phyloP scores from a whole-genome alignment of 164 flowering plant genomes.

The Sextonia rubra region DNA sequence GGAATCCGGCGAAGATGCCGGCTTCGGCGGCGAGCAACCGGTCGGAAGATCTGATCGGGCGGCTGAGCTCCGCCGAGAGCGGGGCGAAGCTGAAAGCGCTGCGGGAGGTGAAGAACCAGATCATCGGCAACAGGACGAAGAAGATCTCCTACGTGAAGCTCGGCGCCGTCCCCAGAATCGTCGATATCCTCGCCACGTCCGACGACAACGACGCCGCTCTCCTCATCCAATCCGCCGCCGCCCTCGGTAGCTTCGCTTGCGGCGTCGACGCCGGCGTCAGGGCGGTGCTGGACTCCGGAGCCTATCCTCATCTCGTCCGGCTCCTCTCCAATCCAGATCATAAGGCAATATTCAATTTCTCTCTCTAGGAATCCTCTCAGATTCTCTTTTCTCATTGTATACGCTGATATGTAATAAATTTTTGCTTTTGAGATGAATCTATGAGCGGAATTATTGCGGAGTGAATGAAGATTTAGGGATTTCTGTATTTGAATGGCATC shows the following conservation, averaged over 20 bases:
- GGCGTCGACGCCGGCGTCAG: constrained; percentile 79
- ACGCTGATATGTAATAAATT: neutral
- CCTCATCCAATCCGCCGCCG: constrained; percentile 76
- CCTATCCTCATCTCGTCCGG: constrained; percentile 47
- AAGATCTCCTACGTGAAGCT: constrained; percentile 79
- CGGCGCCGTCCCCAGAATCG: constrained; percentile 73
- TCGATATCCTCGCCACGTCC: constrained; percentile 33
- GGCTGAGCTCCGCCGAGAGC: constrained; percentile 36
- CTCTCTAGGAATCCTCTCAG: neutral
- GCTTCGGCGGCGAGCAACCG: constrained; percentile 30
- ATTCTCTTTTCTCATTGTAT: neutral
- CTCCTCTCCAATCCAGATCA: constrained; percentile 51
- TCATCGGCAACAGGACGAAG: constrained; percentile 93
- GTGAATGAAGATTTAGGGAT: too few species aligned
- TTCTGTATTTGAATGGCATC: too few species aligned
- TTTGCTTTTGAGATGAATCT: neutral
- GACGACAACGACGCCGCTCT: constrained; percentile 29
- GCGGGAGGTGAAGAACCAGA: constrained; percentile 86
- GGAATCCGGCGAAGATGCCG: constrained; percentile 38
- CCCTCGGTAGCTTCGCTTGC: constrained; percentile 91
- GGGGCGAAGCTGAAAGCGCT: constrained; percentile 57
- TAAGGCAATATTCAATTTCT: constrained; percentile 37
- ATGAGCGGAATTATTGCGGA: neutral
- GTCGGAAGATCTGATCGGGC: constrained; percentile 47
- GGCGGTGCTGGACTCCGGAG: constrained; percentile 81